Conservation (phyloP, 192 early-diverging fungal genomes). For the Backusella westeae region DNA sequence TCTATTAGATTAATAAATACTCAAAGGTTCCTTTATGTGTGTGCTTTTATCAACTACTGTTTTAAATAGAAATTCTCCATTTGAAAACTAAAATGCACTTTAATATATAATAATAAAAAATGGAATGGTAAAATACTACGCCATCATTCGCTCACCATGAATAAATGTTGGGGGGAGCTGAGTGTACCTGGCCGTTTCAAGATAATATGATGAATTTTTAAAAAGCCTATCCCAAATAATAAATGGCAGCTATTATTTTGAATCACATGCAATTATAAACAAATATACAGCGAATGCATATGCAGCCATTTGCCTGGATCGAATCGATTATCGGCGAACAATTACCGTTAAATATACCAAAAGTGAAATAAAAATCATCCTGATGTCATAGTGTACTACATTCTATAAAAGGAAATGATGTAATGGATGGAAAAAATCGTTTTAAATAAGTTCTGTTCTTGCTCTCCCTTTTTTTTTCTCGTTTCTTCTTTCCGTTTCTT, state of each 20-base stretch:
- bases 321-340: not conserved
- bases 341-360: not conserved
- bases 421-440: not conserved
- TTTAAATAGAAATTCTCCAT: too few species aligned
- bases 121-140: not conserved
- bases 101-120: not conserved
- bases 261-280: not conserved
- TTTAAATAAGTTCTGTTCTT: not conserved
- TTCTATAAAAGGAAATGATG: constrained; percentile 1
- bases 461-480: not conserved
- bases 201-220: not conserved
- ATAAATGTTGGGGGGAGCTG: not conserved
- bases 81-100: too few species aligned
- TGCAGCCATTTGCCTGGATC: not conserved
- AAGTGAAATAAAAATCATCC: not conserved
- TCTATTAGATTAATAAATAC: too few species aligned
- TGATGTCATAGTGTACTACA: not conserved
- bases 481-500: not conserved
- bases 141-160: not conserved
- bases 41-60: too few species aligned
- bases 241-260: not conserved
- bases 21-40: not conserved
- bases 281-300: not conserved
- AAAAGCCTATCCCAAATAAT: not conserved
- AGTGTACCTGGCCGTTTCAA: not conserved